Evolutionary conservation across 225 moss, liverwort and hornwort species (phyloP), one percentile per base, ranked within the genome.

Genomic region (Lunularia cruciata): DNA sequence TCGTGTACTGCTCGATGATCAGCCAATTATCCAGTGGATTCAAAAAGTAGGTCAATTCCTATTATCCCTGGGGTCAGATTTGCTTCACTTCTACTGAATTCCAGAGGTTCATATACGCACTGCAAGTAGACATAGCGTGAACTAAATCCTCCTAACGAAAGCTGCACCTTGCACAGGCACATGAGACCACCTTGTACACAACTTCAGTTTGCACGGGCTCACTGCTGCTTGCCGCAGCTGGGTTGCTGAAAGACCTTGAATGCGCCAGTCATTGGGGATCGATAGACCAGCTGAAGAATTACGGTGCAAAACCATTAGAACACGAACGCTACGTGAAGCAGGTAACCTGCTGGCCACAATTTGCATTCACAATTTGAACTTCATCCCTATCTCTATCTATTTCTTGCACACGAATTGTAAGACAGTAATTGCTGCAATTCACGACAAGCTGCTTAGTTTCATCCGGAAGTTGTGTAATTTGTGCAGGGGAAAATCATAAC

Each of bases 181-280:
- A 88, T 6, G 82, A 86, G 49, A 84, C 81, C 18, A 80, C 82
- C 59, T 34, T 88, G 68, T 88, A 80, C 77, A 88, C 88, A 3
- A 90, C 90, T 18, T 90, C 90, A 32, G 90, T 90, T 20, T 90
- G 90, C 75, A 57, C 88, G 30, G 88, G 90, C 10, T 84, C 90
- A 11, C 27, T 88, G 62, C 36, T 86, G 61, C 76, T 90, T 57
- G 90, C 73, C 19, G 90, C 88, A 4, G 90, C 88, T 18, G 90
- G 90, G 63, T 37, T 88, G 73, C 68, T 90, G 59, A 76, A 90
- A 69, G 90, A 84, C 25, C 45, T 87, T 19, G 77, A 79, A 35
- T 82, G 88, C 7, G 78, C 86, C 15, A 70, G 76, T 8, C 90
- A 90, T 72, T 90, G 87, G 88, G 20, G 43, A 33, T 0, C 0